Percentiles rank a stretch among this genome's conserved stretches.
Conservation (phyloP, 805 yeast genomes). For the Candida coquimbonensis region DNA sequence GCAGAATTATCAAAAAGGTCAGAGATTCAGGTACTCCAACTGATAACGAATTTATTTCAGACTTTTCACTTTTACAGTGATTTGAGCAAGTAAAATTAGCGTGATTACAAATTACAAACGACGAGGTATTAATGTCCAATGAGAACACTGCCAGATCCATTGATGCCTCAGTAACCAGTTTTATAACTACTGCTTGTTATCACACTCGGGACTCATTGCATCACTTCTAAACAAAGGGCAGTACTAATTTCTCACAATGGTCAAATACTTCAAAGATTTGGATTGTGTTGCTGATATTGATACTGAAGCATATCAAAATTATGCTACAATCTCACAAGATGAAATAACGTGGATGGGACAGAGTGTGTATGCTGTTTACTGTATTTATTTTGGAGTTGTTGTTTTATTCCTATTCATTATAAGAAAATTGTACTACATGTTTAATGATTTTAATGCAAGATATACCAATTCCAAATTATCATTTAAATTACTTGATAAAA, state of each 20-base stretch:
- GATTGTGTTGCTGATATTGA: background rate
- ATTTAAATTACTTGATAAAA: conserved; percentile 9
- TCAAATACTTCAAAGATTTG: background rate
- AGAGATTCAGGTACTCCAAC: no score
- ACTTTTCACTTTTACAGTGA: no score
- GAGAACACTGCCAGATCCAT: no score
- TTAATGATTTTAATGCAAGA: background rate
- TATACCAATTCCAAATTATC: background rate
- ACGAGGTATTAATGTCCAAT: no score
- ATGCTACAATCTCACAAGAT: background rate
- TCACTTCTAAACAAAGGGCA: background rate
- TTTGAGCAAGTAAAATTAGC: no score
- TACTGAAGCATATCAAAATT: background rate
- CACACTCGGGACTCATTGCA: no score
- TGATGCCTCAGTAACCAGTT: no score
- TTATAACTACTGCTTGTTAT: no score
- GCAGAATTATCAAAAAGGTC: no score
- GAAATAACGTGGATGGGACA: background rate
- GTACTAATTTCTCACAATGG: background rate
- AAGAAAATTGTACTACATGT: background rate
- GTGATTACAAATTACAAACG: no score
- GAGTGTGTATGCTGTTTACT: background rate
- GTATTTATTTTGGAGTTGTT: background rate
- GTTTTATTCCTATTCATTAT: background rate
- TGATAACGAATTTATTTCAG: no score